phyloP scores from a whole-genome alignment of 768 basidiomycete species.

The Mycena rebaudengoi region DNA sequence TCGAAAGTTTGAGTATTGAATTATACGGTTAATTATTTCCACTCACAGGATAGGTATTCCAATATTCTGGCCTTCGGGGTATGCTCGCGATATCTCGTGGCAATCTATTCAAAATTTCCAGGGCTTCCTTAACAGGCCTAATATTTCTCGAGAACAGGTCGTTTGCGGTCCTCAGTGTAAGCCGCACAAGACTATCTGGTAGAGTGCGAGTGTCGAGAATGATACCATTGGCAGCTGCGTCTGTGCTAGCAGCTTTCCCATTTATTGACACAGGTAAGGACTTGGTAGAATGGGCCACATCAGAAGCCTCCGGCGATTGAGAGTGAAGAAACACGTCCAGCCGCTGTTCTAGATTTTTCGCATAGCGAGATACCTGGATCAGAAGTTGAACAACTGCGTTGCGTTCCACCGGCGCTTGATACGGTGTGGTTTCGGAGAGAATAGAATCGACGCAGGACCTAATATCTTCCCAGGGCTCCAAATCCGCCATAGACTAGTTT shows the following conservation, averaged over 20 bases:
- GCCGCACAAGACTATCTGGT: no score
- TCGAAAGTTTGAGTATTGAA: constrained; percentile 10
- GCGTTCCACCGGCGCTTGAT: constrained; percentile 7
- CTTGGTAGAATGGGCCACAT: background rate
- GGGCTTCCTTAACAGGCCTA: no score
- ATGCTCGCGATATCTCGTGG: no score
- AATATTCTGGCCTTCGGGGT: no score
- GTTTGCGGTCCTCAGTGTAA: no score
- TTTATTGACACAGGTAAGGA: background rate
- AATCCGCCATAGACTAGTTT: no score
- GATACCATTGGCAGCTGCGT: no score
- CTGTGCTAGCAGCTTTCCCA: background rate
- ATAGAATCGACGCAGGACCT: constrained; percentile 16
- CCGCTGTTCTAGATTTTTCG: constrained; percentile 8
- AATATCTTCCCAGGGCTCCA: background rate
- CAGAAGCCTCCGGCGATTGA: no score
- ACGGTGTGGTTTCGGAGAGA: constrained; percentile 1
- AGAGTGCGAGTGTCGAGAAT: no score
- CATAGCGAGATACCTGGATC: constrained; percentile 19
- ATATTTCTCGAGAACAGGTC: no score
- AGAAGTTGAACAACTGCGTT: constrained; percentile 18
- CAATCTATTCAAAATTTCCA: no score
- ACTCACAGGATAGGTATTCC: constrained; percentile 12
- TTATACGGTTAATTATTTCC: no score
- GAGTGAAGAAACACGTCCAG: constrained; percentile 2